Conservation (phyloP, 345 rosid genomes). For the Eutrema yunnanense region DNA sequence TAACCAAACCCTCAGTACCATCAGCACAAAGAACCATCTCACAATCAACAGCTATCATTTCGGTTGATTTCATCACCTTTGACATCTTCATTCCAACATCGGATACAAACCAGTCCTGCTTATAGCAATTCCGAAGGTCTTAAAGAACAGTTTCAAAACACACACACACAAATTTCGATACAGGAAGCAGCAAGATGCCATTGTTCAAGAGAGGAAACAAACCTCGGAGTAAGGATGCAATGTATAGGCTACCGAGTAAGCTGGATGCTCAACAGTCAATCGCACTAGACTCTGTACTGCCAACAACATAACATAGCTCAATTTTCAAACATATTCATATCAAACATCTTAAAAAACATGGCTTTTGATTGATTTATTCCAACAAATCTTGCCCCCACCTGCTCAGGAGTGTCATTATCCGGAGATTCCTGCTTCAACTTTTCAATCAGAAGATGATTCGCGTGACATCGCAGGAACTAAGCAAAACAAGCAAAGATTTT, state of each 20-base stretch:
- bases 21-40: constrained; percentile 96
- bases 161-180: no score
- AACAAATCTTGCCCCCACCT: constrained; percentile 33
- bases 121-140: not conserved
- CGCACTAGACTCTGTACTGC: constrained; percentile 63
- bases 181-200: not conserved
- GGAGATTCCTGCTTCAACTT: constrained; percentile 32
- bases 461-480: constrained; percentile 31
- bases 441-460: constrained; percentile 29
- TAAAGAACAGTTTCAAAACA: not conserved
- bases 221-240: constrained; percentile 56
- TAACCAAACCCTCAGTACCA: constrained; percentile 81
- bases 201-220: constrained; percentile 14
- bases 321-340: not conserved
- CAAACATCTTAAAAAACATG: not conserved
- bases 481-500: constrained; percentile 25
- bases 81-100: constrained; percentile 34
- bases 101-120: constrained; percentile 64
- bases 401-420: constrained; percentile 43
- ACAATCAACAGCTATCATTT: constrained; percentile 70
- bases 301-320: constrained; percentile 30
- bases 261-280: constrained; percentile 62
- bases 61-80: constrained; percentile 30
- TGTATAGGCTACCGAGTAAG: constrained; percentile 38
- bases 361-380: not conserved